phyloP scores from a whole-genome alignment of 2,329 filamentous ascomycete species.

The Xylariaceae sp. region DNA sequence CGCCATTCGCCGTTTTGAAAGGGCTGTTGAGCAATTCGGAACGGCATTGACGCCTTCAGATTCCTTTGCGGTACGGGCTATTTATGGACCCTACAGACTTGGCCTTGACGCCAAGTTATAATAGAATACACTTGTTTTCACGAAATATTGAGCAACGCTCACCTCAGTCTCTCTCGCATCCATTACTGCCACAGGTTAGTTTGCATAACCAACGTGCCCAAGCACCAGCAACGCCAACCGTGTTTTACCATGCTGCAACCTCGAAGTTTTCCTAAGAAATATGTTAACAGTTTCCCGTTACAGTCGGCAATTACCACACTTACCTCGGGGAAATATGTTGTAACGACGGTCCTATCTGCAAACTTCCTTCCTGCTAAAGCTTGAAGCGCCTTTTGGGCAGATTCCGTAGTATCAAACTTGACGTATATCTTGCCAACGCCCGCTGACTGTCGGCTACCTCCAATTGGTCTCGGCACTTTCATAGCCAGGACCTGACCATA shows the following conservation, averaged over 20 bases:
- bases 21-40: neutral
- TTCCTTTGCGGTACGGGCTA: conserved; percentile 1
- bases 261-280: conserved; percentile 82
- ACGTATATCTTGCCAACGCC: conserved; percentile 98
- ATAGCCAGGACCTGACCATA: conserved; percentile 81
- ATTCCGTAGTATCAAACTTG: conserved; percentile 77
- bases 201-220: conserved; percentile 12
- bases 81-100: conserved; percentile 1
- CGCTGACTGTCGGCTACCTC: conserved; percentile 75
- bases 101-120: conserved; percentile 4
- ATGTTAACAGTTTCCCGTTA: conserved; percentile 32
- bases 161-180: neutral
- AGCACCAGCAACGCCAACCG: conserved; percentile 2
- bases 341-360: conserved; percentile 90
- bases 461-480: conserved; percentile 85
- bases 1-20: neutral
- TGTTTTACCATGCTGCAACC: conserved; percentile 72
- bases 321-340: conserved; percentile 93
- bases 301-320: conserved; percentile 22
- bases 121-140: conserved; percentile 22
- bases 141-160: conserved; percentile 10
- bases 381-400: conserved; percentile 77
- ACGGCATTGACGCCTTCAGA: neutral
- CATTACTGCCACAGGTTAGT: conserved; percentile 6
- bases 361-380: conserved; percentile 95